Evolutionary conservation across 2,329 filamentous ascomycete genomes (phyloP), one percentile per base, ranked within the genome.

Genomic region (Trichoderma oligosporum): DNA sequence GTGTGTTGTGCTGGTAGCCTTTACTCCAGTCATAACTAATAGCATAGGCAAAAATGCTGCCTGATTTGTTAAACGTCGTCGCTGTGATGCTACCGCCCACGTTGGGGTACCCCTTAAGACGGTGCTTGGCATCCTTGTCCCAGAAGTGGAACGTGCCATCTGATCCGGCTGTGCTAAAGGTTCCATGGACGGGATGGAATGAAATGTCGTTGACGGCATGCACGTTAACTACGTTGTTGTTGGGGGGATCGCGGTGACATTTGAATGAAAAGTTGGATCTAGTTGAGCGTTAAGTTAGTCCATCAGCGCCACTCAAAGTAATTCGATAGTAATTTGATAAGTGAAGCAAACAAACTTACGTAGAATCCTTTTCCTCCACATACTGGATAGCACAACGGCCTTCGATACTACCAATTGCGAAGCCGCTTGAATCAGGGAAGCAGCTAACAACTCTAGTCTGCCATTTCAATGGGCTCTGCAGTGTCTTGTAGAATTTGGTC

Each of bases 11-110:
- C 62, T 88, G 84, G 76, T 93, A 97, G 14, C 94, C 94, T 78
- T 99, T 97, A 76, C 88, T 91, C 94, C 94, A 99, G 76, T 99
- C 94, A 72, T 99, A 99, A 70, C 91, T 91, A 46, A 97, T 84
- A 24, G 92, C 91, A 66, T 94, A 94, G 14, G 89, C 89, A 69
- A 94, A 94, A 67, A 93, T 91, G 68, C 74, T 86, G 52, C 94
- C 94, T 58, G 80, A 87, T 66, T 85, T 84, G 76, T 92, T 96
- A 80, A 99, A 99, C n/a, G 85, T 89, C 2, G 92, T 96, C 22
- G 89, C 82, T 7, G 88, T 88, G 75, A 99, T 99, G 67, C 88
- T 90, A 58, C 92, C 92, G 16, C 89, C 88, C 5, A 91, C 88
- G 22, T 83, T 80, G 45, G 89, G 89, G 68, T 92, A 99, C 12